Conservation (phyloP, 164 flowering plant genomes). For the Tetracentron sinense region DNA sequence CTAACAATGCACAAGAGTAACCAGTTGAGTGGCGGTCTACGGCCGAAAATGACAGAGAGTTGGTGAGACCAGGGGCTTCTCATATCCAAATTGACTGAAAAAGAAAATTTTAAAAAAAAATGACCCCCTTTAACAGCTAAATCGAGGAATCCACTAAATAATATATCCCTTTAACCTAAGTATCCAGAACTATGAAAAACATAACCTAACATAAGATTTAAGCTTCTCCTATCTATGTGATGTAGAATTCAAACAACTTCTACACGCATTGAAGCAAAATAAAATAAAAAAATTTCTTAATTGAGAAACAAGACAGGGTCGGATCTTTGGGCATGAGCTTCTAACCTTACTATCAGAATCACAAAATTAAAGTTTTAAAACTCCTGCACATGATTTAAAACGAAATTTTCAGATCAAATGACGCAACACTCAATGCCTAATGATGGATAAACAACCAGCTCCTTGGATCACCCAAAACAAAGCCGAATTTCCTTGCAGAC, state of each 20-base stretch:
- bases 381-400: neutral
- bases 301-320: neutral
- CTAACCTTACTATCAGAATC: neutral
- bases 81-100: constrained; percentile 52
- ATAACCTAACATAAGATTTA: constrained; percentile 28
- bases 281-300: neutral
- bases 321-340: neutral
- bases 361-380: neutral
- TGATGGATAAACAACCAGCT: neutral
- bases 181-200: constrained; percentile 28
- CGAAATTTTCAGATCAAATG: neutral
- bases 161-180: constrained; percentile 15
- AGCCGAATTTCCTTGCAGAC: neutral
- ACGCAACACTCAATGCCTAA: neutral
- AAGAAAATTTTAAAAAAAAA: no score
- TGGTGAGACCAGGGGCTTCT: constrained; percentile 68
- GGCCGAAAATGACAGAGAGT: constrained; percentile 40
- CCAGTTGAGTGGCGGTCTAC: constrained; percentile 61
- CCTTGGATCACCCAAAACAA: constrained; percentile 3
- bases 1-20: constrained; percentile 57
- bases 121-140: constrained; percentile 13
- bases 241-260: constrained; percentile 19
- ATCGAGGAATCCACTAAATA: constrained; percentile 6
- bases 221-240: constrained; percentile 12
- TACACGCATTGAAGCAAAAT: constrained; percentile 23